Base-by-base conservation (phyloP, 139 green algal species). In the Chloropicon primus region DNA sequence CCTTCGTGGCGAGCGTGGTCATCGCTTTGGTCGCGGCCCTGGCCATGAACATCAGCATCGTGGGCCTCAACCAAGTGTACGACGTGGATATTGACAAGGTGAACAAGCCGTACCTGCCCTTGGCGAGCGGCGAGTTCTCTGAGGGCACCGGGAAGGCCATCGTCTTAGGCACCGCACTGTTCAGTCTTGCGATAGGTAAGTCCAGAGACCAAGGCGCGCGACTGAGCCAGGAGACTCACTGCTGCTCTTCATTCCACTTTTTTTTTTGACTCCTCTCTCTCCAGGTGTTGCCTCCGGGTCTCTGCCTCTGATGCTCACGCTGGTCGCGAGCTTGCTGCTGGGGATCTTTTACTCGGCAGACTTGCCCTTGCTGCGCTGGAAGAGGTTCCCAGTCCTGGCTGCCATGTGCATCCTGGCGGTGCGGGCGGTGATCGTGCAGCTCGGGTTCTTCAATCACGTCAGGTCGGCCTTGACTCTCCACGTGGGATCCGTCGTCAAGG, bases 31-130 rank as follows among this genome's bases (percentile, higher is more conserved):
- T 85, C 1, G 80, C 94, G 1, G 92, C 94, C 0, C 86, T 98
- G 77, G 80, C 93, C 0, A 96, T 96, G 88, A 98, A 98, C 79
- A 82, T 98, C 17, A 87, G 85, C 54, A 98, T 98, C 71, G 94
- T 98, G 22, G 93, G 91, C 0, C 78, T 89, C 26, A 91, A 91
- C 76, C 87, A 96, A 79, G 26, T 89, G 2, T 93, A 85, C 81
- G 88, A 97, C 77, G 89, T 96, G 0, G 87, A 92, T 23, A 95
- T 97, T 24, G 93, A 97, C 80, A 87, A 86, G 74, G 82, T 98
- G 24, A 99, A 99, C 87, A 99, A 99, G 86, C 94, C 94, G 0
- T 97, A 98, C 80, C 83, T 99, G 2, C 94, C 94, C 0, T 82
- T 98, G 23, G 93, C 94, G 2, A 90, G 86, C 27, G 94, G 94